Base-by-base conservation (phyloP, 495 filamentous ascomycete genomes). In the Lophium mytilinum region DNA sequence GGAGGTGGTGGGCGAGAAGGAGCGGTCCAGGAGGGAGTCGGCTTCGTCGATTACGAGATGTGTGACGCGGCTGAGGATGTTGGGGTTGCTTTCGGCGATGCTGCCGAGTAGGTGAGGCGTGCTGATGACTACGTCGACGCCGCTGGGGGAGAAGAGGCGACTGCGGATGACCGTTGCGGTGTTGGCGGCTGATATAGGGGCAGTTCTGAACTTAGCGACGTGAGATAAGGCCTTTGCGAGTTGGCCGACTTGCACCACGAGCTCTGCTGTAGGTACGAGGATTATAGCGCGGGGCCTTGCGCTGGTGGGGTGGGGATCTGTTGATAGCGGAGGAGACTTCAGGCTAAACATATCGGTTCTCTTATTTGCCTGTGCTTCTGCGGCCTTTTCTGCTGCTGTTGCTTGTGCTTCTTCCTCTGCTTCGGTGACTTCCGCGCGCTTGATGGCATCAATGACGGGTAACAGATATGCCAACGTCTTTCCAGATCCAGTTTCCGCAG, bases 401-500 rank as follows among this genome's bases (percentile, higher is more conserved):
- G 57, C 34, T 18, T 47, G 40, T 8, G 77, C 70, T 1, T 78
- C 72, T 30, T 81, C 75, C 9, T 72, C 69, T 47, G 92, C 87
- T 5, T 74, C 69, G 0, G 75, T 73, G 14, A 36, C 52, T 67
- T 96, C 93, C 14, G 81, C 81, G 19, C 79, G 75, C 74, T 97
- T 97, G 57, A 97, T 69, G 18, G 86, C 83, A 73, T 98, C 81
- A 37, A 97, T 72, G 15, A 82, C 72, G 0, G 93, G 94, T 17
- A 95, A 66, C 21, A 96, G 71, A 65, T 98, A 98, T 30, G 93
- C 87, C 58, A 98, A 74, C 1, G 93, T 98, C 72, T 98, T 98
- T 52, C 93, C 93, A 1, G 93, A 96, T 9, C 93, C 93, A 1
- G 93, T 98, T 73, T 98, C 93, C 10, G 94, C 93, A 0, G 94